A percentile compares a stretch with the other conserved stretches of the same genome.
Conservation (phyloP, 2,329 filamentous ascomycete genomes). For the Thermomyces lanuginosus region DNA sequence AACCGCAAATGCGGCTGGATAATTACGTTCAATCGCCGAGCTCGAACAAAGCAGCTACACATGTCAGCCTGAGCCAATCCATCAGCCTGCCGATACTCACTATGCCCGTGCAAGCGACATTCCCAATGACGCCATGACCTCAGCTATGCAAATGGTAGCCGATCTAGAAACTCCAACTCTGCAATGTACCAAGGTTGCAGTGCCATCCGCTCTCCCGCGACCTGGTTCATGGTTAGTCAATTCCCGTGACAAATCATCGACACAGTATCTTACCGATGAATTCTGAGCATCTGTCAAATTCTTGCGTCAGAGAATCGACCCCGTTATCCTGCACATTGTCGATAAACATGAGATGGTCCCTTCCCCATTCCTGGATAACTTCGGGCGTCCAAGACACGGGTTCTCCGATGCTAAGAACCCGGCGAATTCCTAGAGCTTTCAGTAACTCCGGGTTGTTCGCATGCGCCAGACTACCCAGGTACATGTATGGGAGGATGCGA, state of each 20-base stretch:
- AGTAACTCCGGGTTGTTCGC: slow-evolving; percentile 86
- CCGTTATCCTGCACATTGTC: slow-evolving; percentile 91
- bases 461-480: slow-evolving; percentile 81
- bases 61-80: not conserved
- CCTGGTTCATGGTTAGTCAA: no score
- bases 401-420: slow-evolving; percentile 86
- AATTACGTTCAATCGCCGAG: slow-evolving; percentile 85
- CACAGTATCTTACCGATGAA: slow-evolving; percentile 64
- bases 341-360: slow-evolving; percentile 63
- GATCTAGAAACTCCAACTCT: slow-evolving; percentile 89
- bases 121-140: slow-evolving; percentile 71
- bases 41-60: slow-evolving; percentile 68
- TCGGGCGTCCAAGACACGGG: slow-evolving; percentile 63
- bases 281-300: slow-evolving; percentile 70
- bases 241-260: not conserved
- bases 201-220: slow-evolving; percentile 57
- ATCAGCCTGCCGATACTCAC: slow-evolving; percentile 27
- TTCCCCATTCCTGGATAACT: slow-evolving; percentile 55
- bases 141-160: slow-evolving; percentile 96
- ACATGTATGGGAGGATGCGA: slow-evolving; percentile 82
- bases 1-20: slow-evolving; percentile 94
- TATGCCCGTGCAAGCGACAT: slow-evolving; percentile 85
- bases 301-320: slow-evolving; percentile 73
- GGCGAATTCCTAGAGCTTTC: slow-evolving; percentile 61
- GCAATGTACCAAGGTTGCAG: slow-evolving; percentile 85